Base-by-base conservation (phyloP, 106 monocot genomes). In the Apostasia ramifera region DNA sequence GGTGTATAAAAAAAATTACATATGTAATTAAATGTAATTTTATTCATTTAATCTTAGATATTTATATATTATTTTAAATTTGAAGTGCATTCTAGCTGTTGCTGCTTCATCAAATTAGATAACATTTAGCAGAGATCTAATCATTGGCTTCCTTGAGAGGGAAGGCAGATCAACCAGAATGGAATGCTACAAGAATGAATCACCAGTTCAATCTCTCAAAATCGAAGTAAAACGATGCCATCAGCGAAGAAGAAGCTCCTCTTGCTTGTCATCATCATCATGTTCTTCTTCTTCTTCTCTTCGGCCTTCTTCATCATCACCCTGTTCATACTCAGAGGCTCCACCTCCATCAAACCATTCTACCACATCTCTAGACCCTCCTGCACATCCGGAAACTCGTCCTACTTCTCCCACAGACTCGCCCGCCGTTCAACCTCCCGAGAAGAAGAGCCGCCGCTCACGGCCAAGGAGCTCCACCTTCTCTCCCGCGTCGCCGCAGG, bases 301-400 rank as follows among this genome's bases (percentile, higher is more conserved):
- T 84, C 84, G 48, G 62, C 76, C 47, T 45, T 88, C 54, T 84
- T 73, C 47, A 73, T 88, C 81, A 55, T 79, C 56, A 71, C 46
- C 12, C 71, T 84, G 55, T 71, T 88, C 71, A 75, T 40, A 39
- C 41, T 78, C 74, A 81, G 78, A 54, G 46, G 26, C 26, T 26
- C 39, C 67, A 68, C 57, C 63, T 60, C 66, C 15, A 59, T 55
- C 52, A 49, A 55, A 57, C 48, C 14, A 1, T 40, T 75, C 12
- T 70, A 26, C 39, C 42, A 5, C 42, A 61, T 52, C 10, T 38
- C 58, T n/a, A 0, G 37, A 11, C 58, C 52, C 47, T 50, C 61
- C n/a, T 42, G 61, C 52, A 51, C 61, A 13, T 0, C 14, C 12
- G 55, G 1, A 14, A 9, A 6, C 40, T 2, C n/a, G 5, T 1